Percentiles rank a stretch among this genome's conserved stretches.
Evolutionary conservation across 1,284 basidiomycete species (phyloP).

Genomic region (Apiotrichum sp.): DNA sequence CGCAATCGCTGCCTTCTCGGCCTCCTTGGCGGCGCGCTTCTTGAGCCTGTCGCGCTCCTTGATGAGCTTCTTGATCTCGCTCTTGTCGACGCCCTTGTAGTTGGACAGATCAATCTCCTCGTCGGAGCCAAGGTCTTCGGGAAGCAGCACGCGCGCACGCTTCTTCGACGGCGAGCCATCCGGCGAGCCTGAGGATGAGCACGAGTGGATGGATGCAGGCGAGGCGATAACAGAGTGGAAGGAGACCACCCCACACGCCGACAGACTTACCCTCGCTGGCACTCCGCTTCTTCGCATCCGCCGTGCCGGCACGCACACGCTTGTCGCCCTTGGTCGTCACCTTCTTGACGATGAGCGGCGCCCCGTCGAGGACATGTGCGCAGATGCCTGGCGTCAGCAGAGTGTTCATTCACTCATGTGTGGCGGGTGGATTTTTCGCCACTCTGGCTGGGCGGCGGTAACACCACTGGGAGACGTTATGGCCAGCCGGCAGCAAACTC

Average conservation of each 20-base stretch:
- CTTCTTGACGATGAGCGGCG: slow-evolving; percentile 48
- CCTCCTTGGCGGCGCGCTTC: slow-evolving; percentile 64
- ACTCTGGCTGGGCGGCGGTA: background rate
- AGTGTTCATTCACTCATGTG: background rate
- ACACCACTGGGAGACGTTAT: no score
- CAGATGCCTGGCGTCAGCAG: slow-evolving; percentile 54
- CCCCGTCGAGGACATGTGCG: slow-evolving; percentile 53
- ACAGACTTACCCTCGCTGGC: slow-evolving; percentile 35
- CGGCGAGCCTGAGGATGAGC: slow-evolving; percentile 11
- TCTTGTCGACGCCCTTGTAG: slow-evolving; percentile 35
- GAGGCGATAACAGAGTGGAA: no score
- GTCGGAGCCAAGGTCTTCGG: slow-evolving; percentile 24
- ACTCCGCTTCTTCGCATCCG: slow-evolving; percentile 24
- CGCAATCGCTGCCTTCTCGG: slow-evolving; percentile 45
- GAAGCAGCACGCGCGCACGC: slow-evolving; percentile 47
- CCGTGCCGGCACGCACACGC: slow-evolving; percentile 22
- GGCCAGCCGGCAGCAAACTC: slow-evolving; percentile 24
- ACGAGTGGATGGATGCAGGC: background rate
- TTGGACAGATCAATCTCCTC: slow-evolving; percentile 20
- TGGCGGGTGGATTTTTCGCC: background rate
- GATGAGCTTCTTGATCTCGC: slow-evolving; percentile 37
- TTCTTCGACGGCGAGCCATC: slow-evolving; percentile 25
- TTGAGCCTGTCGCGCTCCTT: slow-evolving; percentile 49
- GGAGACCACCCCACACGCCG: background rate
- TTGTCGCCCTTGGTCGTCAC: slow-evolving; percentile 56